These are phyloP conservation scores for Microstroma glucosiphilum DNA, from an alignment of 1,284 basidiomycete species.

Conservation along the genomic window DNA sequence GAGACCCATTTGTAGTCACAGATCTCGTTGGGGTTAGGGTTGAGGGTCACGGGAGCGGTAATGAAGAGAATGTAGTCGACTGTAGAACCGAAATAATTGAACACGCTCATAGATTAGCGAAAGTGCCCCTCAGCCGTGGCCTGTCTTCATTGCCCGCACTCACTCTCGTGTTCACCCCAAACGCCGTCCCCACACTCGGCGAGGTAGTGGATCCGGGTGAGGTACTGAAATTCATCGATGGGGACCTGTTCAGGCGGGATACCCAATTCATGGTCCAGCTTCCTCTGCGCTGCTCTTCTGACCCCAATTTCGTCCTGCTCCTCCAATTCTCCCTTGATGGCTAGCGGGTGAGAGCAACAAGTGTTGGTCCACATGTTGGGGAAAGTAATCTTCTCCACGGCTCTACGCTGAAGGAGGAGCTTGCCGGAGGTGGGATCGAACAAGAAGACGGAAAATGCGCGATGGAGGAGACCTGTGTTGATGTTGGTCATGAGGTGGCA, in stretches of 20 bases:
- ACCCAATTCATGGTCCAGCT: constrained; percentile 93
- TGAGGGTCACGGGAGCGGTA: constrained; percentile 78
- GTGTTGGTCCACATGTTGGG: constrained; percentile 99
- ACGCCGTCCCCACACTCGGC: constrained; percentile 76
- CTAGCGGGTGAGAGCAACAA: constrained; percentile 92
- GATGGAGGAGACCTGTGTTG: constrained; percentile 78
- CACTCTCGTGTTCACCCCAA: constrained; percentile 99
- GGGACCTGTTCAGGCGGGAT: constrained; percentile 69
- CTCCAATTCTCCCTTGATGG: constrained; percentile 66
- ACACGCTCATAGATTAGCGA: neutral
- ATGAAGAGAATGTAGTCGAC: constrained; percentile 98
- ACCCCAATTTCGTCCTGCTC: constrained; percentile 66
- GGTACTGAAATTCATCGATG: constrained; percentile 81
- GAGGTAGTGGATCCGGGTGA: constrained; percentile 94
- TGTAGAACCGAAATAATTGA: constrained; percentile 46
- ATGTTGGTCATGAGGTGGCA: constrained; percentile 99
- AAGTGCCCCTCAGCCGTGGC: neutral
- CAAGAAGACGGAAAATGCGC: constrained; percentile 95
- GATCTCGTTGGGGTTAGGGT: constrained; percentile 84
- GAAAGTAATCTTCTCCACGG: constrained; percentile 97
- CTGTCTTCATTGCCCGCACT: constrained; percentile 36
- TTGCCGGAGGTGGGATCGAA: constrained; percentile 91
- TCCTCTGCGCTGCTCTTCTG: constrained; percentile 79
- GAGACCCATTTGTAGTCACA: constrained; percentile 84
- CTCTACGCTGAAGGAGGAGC: constrained; percentile 89